Evolutionary conservation across 2,329 filamentous ascomycete species (phyloP).

Genomic region (Cordyceps militaris): DNA sequence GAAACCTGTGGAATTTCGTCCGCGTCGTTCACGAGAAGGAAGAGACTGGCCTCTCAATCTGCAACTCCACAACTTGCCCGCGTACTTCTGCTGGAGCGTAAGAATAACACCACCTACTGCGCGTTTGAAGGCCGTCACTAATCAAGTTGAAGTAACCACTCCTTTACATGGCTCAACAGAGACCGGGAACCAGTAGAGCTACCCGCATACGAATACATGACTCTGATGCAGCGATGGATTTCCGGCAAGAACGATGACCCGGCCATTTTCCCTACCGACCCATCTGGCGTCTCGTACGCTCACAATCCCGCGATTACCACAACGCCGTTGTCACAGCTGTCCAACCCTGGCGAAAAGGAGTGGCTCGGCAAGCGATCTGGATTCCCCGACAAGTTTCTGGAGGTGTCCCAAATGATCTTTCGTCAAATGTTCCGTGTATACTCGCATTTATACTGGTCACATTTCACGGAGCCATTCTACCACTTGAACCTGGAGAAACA

Average conservation of each 20-base stretch:
- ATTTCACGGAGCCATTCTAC: slow-evolving; percentile 80
- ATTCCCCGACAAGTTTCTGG: slow-evolving; percentile 83
- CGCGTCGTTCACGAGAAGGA: slow-evolving; percentile 83
- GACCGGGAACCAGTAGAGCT: slow-evolving; percentile 84
- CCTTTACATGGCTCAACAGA: slow-evolving; percentile 92
- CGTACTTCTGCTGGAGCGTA: slow-evolving; percentile 92
- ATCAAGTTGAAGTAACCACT: slow-evolving; percentile 59
- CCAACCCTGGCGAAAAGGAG: slow-evolving; percentile 53
- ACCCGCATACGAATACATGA: slow-evolving; percentile 88
- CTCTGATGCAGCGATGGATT: slow-evolving; percentile 95
- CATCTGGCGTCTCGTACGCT: slow-evolving; percentile 59
- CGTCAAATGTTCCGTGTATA: slow-evolving; percentile 99
- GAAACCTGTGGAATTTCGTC: slow-evolving; percentile 82
- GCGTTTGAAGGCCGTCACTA: background rate
- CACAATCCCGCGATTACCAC: slow-evolving; percentile 53
- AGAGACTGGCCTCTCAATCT: slow-evolving; percentile 68
- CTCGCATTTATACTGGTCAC: slow-evolving; percentile 94
- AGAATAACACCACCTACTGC: slow-evolving; percentile 33
- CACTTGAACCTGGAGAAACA: slow-evolving; percentile 75
- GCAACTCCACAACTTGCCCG: slow-evolving; percentile 76
- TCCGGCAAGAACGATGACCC: slow-evolving; percentile 90
- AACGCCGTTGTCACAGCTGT: slow-evolving; percentile 55
- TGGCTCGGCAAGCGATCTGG: slow-evolving; percentile 91
- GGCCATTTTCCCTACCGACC: slow-evolving; percentile 83
- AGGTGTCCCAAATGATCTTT: slow-evolving; percentile 89